These are phyloP conservation scores for Suhomyces anneliseae DNA, from an alignment of 1,139 yeast species.

Conservation along the genomic window DNA sequence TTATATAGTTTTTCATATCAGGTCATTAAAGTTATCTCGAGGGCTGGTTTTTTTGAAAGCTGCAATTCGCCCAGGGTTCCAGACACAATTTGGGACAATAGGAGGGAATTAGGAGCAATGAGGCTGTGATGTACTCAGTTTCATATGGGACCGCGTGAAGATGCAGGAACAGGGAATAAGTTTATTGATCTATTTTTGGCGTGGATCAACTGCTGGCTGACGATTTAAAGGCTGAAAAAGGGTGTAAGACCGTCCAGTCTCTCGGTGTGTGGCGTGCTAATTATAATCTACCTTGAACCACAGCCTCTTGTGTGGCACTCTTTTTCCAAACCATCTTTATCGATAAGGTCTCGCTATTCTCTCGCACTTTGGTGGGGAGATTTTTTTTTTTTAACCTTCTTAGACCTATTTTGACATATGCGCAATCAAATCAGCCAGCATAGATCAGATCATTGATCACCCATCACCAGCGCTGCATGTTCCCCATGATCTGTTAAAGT, in stretches of 20 bases:
- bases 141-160: background rate
- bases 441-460: no score
- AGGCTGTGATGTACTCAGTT: background rate
- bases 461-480: background rate
- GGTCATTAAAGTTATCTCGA: background rate
- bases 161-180: background rate
- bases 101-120: background rate
- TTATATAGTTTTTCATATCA: background rate
- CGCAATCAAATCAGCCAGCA: no score
- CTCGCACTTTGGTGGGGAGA: no score
- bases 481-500: background rate
- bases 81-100: background rate
- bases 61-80: background rate
- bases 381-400: no score
- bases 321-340: no score
- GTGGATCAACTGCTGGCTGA: background rate
- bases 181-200: background rate
- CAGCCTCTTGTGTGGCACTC: no score
- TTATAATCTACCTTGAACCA: no score
- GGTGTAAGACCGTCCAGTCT: no score
- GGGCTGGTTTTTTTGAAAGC: slow-evolving; percentile 1
- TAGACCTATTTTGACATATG: no score
- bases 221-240: background rate
- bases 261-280: no score
- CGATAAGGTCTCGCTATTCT: no score